Base-by-base conservation (phyloP, 2,329 filamentous ascomycete genomes). In the Aspergillus pseudotamarii region DNA sequence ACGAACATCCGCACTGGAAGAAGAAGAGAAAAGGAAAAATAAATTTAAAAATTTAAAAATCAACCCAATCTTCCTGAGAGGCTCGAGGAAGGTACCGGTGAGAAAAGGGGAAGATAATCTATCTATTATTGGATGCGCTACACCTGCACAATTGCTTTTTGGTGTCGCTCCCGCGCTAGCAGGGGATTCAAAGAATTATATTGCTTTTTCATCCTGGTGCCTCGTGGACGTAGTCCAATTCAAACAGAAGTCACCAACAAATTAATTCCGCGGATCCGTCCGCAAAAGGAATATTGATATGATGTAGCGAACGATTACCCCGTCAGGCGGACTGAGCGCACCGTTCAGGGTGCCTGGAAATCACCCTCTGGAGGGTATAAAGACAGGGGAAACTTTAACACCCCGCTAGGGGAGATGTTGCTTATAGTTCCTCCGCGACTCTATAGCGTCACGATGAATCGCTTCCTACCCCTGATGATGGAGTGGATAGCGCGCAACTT, bases 291-390 rank as follows among this genome's bases (percentile, higher is more conserved):
- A 14, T 23, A 8, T 36, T 12, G 6, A 55, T 55, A n/a, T 55
- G 51, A 55, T 32, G 28, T n/a, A 56, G 32, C 50, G 50, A 60
- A 16, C 30, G 48, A 46, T 58, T 58, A 59, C 62, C 62, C 61
- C 60, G 55, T 26, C 51, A 55, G 62, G 62, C 62, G 55, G 30
- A 58, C 59, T 59, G 57, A 61, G 56, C 48, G 59, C 58, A 58
- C 58, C 43, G 58, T 51, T 57, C 53, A 62, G 55, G 50, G 58
- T 59, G 63, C 58, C 58, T 63, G 58, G 45, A 57, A 50, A 51
- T 36, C 14, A 54, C 19, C n/a, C 23, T 30, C 1, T 26, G 48
- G 54, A 53, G 3, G 36, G 50, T n/a, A 1, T 54, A 43, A 9
- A 32, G 45, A 55, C 14, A 58, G 43, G 6, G 19, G 51, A 30